Conservation (phyloP, 257 asterid genomes). For the Petrea volubilis region DNA sequence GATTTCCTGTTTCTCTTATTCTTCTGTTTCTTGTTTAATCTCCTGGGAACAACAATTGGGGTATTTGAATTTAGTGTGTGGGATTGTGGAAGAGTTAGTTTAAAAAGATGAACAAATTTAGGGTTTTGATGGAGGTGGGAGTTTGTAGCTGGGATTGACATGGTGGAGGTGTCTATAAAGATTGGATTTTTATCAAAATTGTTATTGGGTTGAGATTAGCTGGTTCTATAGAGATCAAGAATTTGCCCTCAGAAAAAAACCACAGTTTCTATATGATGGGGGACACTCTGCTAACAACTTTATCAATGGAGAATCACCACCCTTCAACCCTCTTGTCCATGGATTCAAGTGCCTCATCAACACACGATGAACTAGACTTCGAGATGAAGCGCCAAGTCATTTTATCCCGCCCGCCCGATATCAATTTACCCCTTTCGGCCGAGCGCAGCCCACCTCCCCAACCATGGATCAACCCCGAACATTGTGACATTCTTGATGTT, state of each 20-base stretch:
- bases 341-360: slow-evolving; percentile 86
- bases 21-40: slow-evolving; percentile 10
- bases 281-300: slow-evolving; percentile 65
- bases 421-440: slow-evolving; percentile 75
- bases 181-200: slow-evolving; percentile 32
- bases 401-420: slow-evolving; percentile 82
- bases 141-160: slow-evolving; percentile 38
- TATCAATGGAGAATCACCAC: slow-evolving; percentile 84
- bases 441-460: slow-evolving; percentile 81
- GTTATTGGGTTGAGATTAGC: slow-evolving; percentile 34
- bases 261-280: slow-evolving; percentile 49
- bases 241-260: slow-evolving; percentile 10
- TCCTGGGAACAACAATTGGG: not conserved
- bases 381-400: slow-evolving; percentile 73
- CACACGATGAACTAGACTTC: slow-evolving; percentile 77
- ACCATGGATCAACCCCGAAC: slow-evolving; percentile 70
- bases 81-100: slow-evolving; percentile 23
- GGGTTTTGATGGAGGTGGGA: slow-evolving; percentile 45
- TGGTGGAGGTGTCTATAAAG: slow-evolving; percentile 28
- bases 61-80: slow-evolving; percentile 17
- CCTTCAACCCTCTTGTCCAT: slow-evolving; percentile 92
- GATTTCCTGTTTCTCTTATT: not conserved
- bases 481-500: slow-evolving; percentile 80
- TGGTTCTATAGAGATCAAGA: slow-evolving; percentile 8
- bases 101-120: slow-evolving; percentile 29